Evolutionary conservation across 176 grass and related monocot species (phyloP).

Genomic region (Alloteropsis semialata): DNA sequence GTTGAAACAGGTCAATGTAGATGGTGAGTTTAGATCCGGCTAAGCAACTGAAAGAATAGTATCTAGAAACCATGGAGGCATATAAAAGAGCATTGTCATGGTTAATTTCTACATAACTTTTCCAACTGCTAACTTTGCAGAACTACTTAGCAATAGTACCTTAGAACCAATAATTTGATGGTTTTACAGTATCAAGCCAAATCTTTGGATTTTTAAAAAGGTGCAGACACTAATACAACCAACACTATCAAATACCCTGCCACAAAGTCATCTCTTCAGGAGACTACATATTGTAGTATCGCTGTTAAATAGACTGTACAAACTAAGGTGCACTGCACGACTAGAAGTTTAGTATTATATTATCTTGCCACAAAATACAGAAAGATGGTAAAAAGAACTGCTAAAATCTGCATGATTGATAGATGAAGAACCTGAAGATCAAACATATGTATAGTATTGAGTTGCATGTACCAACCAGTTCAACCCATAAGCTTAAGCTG

Average conservation of each 20-base stretch:
- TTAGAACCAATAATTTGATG: background rate
- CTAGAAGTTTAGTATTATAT: background rate
- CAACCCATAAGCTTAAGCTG: too few relatives aligned
- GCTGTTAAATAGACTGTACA: background rate
- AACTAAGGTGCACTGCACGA: background rate
- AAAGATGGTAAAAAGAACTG: background rate
- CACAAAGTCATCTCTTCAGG: background rate
- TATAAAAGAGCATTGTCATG: background rate
- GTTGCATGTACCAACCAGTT: too few relatives aligned
- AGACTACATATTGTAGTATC: background rate
- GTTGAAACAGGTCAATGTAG: background rate
- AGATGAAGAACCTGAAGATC: constrained; percentile 3
- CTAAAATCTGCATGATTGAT: background rate
- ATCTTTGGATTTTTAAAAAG: background rate
- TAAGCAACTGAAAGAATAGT: background rate
- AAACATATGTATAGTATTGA: background rate
- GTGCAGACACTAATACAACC: background rate
- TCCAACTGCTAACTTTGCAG: background rate
- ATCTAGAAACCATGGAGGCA: background rate
- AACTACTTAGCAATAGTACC: background rate
- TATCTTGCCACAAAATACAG: background rate
- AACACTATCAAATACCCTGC: background rate
- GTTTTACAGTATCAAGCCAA: background rate
- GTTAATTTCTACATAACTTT: constrained; percentile 1
- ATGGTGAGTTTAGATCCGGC: background rate